Conservation (phyloP, 169 alveolate genomes). For the Plasmodium gallinaceum region DNA sequence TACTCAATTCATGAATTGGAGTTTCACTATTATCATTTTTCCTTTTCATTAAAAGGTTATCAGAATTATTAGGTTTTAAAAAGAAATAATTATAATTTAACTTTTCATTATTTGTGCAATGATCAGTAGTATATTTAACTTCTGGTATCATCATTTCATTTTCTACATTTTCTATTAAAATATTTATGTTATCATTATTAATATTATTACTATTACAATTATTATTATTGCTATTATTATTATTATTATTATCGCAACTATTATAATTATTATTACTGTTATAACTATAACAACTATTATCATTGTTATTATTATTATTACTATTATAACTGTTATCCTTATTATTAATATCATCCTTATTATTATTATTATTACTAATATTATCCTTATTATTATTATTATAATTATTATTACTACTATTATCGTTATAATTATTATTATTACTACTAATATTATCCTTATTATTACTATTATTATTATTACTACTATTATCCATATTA, state of each 20-base stretch:
- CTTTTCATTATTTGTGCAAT: background rate
- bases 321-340: background rate
- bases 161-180: background rate
- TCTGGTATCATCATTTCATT: background rate
- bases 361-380: background rate
- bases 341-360: background rate
- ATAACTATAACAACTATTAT: background rate
- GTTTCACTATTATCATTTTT: background rate
- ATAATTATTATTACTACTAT: background rate
- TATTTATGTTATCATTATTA: background rate
- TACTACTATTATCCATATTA: background rate
- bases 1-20: background rate
- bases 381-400: background rate
- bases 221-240: background rate
- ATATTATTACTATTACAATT: background rate
- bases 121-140: background rate
- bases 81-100: background rate
- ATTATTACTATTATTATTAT: background rate
- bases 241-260: background rate
- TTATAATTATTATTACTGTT: background rate
- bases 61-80: slow-evolving; percentile 3
- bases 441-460: background rate
- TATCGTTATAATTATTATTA: background rate
- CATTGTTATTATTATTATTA: background rate
- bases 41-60: background rate